Percentiles rank a stretch among this genome's conserved stretches.
phyloP scores from a whole-genome alignment of 768 basidiomycete species.

The Mycena galericulata region DNA sequence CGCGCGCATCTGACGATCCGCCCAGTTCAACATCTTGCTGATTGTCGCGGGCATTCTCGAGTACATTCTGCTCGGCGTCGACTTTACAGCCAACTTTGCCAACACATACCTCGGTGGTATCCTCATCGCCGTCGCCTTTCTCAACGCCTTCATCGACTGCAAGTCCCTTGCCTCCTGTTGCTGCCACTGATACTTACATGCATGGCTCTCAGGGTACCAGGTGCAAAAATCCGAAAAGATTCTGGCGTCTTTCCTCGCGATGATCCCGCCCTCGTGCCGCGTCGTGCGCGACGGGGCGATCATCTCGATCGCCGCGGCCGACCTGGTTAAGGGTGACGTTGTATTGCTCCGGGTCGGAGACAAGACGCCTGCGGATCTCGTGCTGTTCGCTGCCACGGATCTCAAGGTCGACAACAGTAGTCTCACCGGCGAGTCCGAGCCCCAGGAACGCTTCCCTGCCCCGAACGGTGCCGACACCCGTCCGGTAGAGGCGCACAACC shows the following conservation, averaged over 20 bases:
- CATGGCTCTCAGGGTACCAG: constrained; percentile 54
- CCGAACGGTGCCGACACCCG: constrained; percentile 59
- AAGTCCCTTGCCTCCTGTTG: constrained; percentile 31
- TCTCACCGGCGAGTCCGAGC: constrained; percentile 78
- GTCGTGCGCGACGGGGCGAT: constrained; percentile 71
- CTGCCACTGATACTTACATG: background rate
- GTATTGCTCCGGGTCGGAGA: constrained; percentile 74
- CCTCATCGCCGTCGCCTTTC: constrained; percentile 73
- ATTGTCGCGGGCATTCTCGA: constrained; percentile 75
- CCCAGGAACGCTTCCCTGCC: constrained; percentile 67
- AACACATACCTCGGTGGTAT: constrained; percentile 81
- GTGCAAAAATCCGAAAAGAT: constrained; percentile 82
- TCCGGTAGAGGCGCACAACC: constrained; percentile 73
- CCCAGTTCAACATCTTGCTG: constrained; percentile 71
- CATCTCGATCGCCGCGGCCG: constrained; percentile 66
- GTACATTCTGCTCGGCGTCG: constrained; percentile 72
- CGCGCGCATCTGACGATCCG: constrained; percentile 37
- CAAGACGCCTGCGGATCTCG: constrained; percentile 77
- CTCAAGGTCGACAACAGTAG: constrained; percentile 80
- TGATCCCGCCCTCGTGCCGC: constrained; percentile 78
- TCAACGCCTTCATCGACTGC: constrained; percentile 79
- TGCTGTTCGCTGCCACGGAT: constrained; percentile 70
- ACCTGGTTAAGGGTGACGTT: constrained; percentile 75
- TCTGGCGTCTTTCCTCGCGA: constrained; percentile 76
- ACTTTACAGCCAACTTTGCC: constrained; percentile 70